phyloP scores from a whole-genome alignment of 179 eudicot species.

The Gypsophila paniculata region DNA sequence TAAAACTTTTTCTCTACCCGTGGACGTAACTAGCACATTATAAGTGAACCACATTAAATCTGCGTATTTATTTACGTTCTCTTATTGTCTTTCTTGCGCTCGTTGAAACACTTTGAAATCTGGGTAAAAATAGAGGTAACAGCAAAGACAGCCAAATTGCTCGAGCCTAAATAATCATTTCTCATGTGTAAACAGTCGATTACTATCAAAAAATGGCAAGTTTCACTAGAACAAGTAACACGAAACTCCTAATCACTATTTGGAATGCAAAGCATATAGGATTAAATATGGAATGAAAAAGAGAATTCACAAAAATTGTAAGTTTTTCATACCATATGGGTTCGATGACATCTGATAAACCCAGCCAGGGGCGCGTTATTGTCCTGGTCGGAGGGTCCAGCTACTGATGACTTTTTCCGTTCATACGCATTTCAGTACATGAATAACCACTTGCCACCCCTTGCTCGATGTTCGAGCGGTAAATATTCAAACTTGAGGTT shows the following conservation, averaged over 20 bases:
- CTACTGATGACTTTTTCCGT: background rate
- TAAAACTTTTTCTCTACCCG: too few relatives aligned
- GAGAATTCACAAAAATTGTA: background rate
- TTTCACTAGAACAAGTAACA: background rate
- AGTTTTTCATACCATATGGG: constrained; percentile 19
- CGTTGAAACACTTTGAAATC: too few relatives aligned
- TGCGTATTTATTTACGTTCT: too few relatives aligned
- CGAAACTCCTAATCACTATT: constrained; percentile 1
- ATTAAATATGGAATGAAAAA: background rate
- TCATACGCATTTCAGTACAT: background rate
- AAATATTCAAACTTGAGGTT: background rate
- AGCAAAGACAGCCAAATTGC: background rate
- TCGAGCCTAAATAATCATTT: background rate
- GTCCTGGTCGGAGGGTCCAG: background rate
- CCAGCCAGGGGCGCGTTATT: constrained; percentile 9
- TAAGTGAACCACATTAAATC: too few relatives aligned
- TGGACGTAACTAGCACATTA: too few relatives aligned
- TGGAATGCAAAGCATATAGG: background rate
- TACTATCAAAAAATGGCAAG: constrained; percentile 16
- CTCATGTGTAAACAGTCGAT: background rate
- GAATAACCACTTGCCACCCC: background rate
- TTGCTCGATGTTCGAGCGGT: background rate
- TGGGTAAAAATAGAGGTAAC: background rate
- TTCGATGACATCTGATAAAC: constrained; percentile 24
- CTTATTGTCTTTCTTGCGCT: too few relatives aligned